These are phyloP conservation scores for Westerdykella ornata DNA, from an alignment of 2,329 filamentous ascomycete species.

Conservation along the genomic window DNA sequence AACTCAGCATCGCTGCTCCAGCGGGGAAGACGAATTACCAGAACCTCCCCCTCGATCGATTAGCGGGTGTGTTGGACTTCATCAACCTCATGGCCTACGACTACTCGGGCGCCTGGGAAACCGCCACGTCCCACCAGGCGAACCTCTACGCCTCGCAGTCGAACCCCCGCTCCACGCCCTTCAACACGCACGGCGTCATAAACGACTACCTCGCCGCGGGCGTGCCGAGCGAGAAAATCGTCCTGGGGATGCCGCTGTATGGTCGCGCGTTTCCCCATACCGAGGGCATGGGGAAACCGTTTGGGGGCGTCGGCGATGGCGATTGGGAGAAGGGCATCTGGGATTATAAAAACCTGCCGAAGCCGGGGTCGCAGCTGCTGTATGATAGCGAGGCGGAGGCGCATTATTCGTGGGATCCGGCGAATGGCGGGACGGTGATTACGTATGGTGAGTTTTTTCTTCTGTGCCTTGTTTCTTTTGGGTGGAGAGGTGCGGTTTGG, in stretches of 20 bases:
- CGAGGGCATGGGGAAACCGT: slow-evolving; percentile 63
- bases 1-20: slow-evolving; percentile 42
- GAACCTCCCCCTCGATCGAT: slow-evolving; percentile 37
- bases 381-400: slow-evolving; percentile 60
- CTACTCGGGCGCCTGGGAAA: slow-evolving; percentile 72
- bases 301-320: slow-evolving; percentile 66
- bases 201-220: slow-evolving; percentile 58
- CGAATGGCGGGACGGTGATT: slow-evolving; percentile 26
- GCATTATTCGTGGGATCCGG: slow-evolving; percentile 66
- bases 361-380: slow-evolving; percentile 57
- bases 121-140: slow-evolving; percentile 65
- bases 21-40: slow-evolving; percentile 40
- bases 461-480: not conserved
- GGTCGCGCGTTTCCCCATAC: slow-evolving; percentile 79
- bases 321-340: slow-evolving; percentile 67
- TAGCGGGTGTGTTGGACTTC: slow-evolving; percentile 43
- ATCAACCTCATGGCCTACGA: slow-evolving; percentile 54
- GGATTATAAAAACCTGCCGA: slow-evolving; percentile 84
- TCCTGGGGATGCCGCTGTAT: slow-evolving; percentile 88
- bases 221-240: slow-evolving; percentile 64
- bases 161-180: slow-evolving; percentile 64
- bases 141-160: slow-evolving; percentile 60
- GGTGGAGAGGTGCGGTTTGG: too few species aligned
- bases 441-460: not conserved
- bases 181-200: slow-evolving; percentile 66